Evolutionary conservation across 2,329 filamentous ascomycete genomes (phyloP).

Genomic region (Dendryphion nanum): DNA sequence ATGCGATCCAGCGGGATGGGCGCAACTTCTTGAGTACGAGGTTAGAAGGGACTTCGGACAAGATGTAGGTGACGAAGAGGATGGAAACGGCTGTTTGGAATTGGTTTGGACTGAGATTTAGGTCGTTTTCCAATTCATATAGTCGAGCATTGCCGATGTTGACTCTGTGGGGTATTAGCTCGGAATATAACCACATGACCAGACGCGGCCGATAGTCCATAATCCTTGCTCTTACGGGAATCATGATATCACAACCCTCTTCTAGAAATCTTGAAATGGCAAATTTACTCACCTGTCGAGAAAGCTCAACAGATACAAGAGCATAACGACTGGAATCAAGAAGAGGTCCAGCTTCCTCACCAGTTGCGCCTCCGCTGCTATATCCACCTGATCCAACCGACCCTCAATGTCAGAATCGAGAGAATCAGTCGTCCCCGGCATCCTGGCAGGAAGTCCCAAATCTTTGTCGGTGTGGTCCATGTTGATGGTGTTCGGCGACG

Average conservation of each 20-base stretch:
- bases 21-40: conserved; percentile 47
- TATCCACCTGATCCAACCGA: conserved; percentile 34
- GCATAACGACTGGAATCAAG: conserved; percentile 66
- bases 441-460: conserved; percentile 12
- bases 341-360: conserved; percentile 64
- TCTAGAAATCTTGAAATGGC: neutral
- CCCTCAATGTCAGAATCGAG: conserved; percentile 22
- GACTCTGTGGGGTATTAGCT: conserved; percentile 39
- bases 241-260: neutral
- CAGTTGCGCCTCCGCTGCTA: conserved; percentile 53
- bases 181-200: neutral
- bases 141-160: conserved; percentile 71
- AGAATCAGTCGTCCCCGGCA: conserved; percentile 8
- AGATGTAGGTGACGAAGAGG: conserved; percentile 48
- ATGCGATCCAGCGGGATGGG: conserved; percentile 53
- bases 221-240: no score
- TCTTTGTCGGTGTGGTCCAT: conserved; percentile 32
- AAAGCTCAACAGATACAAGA: conserved; percentile 73
- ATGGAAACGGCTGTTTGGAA: conserved; percentile 59
- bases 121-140: conserved; percentile 62
- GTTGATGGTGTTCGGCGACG: no score
- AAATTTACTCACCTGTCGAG: conserved; percentile 64
- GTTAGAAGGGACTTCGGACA: conserved; percentile 47
- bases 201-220: neutral
- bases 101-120: conserved; percentile 61